Percentiles rank a stretch among this genome's conserved stretches.
These are phyloP conservation scores for Cucumis variabilis DNA, from an alignment of 331 rosid species.

Conservation along the genomic window DNA sequence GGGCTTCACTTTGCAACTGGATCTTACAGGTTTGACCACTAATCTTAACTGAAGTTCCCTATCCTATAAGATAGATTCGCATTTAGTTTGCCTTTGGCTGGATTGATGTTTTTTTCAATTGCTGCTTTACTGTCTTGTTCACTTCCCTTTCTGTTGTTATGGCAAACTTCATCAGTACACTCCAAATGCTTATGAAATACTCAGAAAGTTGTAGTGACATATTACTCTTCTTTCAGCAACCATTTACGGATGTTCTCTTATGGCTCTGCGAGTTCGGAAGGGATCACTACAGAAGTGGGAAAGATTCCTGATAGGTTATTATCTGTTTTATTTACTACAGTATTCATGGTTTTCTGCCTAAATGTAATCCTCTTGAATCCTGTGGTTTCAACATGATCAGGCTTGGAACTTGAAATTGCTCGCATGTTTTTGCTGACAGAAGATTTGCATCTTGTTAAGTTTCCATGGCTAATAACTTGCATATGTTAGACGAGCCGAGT, in stretches of 20 bases:
- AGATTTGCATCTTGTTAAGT: neutral
- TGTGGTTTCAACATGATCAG: constrained; percentile 5
- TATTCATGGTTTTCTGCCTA: neutral
- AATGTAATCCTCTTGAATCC: neutral
- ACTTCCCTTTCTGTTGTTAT: constrained; percentile 9
- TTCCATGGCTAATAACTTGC: neutral
- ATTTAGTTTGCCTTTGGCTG: constrained; percentile 20
- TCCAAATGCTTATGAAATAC: neutral
- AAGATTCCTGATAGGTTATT: constrained; percentile 55
- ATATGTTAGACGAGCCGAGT: neutral
- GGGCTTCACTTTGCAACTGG: constrained; percentile 74
- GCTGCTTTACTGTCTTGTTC: constrained; percentile 17
- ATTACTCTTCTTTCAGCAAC: constrained; percentile 53
- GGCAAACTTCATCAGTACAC: neutral
- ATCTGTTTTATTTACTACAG: neutral
- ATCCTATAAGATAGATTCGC: neutral
- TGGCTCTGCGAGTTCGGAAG: constrained; percentile 53
- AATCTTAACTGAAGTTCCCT: constrained; percentile 31
- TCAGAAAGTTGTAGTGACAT: constrained; percentile 26
- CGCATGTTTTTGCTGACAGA: neutral
- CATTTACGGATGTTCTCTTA: constrained; percentile 55
- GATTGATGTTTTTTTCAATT: neutral
- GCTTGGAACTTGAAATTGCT: constrained; percentile 8
- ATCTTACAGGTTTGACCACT: constrained; percentile 58
- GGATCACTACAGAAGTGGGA: constrained; percentile 53